Percentiles rank a stretch among this genome's conserved stretches.
Conservation (phyloP, 169 alveolate species). For the Cryptosporidium parvum region DNA sequence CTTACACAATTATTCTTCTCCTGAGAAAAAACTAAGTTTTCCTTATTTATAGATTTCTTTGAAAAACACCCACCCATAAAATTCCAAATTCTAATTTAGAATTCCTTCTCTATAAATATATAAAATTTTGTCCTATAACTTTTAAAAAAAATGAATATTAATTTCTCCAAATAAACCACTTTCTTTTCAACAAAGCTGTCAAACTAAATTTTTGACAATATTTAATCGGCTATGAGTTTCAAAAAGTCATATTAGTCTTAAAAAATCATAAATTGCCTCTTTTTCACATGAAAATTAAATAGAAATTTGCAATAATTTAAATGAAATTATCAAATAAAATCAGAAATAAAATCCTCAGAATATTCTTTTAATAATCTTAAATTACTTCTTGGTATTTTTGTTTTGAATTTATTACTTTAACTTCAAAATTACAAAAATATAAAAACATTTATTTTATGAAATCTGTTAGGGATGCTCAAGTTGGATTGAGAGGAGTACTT, state of each 20-base stretch:
- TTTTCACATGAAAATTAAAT: not conserved
- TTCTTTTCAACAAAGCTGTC: not conserved
- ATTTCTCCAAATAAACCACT: not conserved
- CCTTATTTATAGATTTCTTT: not conserved
- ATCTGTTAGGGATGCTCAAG: not conserved
- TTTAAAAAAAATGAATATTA: not conserved
- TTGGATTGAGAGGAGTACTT: not conserved
- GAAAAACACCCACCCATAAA: slow-evolving; percentile 77
- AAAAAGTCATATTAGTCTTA: slow-evolving; percentile 4
- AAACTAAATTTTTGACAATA: not conserved
- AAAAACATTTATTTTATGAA: not conserved
- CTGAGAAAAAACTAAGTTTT: slow-evolving; percentile 38
- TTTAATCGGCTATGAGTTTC: not conserved
- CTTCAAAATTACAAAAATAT: not conserved
- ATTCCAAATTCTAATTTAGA: slow-evolving; percentile 11
- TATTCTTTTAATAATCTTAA: not conserved
- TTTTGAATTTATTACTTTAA: not conserved
- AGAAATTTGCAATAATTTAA: not conserved
- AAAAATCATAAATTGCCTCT: not conserved
- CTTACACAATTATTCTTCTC: slow-evolving; percentile 10
- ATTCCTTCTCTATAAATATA: not conserved
- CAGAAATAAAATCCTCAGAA: not conserved
- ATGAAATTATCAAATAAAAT: not conserved
- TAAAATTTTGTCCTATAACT: not conserved
- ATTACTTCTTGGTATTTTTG: not conserved